Base-by-base conservation (phyloP, 2,329 filamentous ascomycete genomes). In the Aureobasidium leucospermi region DNA sequence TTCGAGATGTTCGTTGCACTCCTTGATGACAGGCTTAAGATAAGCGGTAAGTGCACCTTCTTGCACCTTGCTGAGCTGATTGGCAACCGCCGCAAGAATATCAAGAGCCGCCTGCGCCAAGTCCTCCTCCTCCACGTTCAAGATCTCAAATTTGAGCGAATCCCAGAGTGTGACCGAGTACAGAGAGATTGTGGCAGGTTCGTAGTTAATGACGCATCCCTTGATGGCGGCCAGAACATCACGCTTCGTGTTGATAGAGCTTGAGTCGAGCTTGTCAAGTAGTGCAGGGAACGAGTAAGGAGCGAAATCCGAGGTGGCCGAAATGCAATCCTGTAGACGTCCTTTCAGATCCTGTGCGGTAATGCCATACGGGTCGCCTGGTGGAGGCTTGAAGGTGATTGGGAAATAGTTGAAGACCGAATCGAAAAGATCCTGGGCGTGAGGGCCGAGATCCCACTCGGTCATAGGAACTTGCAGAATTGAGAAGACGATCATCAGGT, bases 381-480 rank as follows among this genome's bases (percentile, higher is more conserved):
- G 85, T 1, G 85, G 85, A 10, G 85, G 85, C 66, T 83, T 80
- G 71, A 88, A 88, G 0, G 85, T 87, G 64, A 88, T 87, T 0
- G 85, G 85, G 67, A 88, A 88, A 69, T 88, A 88, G 66, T 86
- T 87, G 71, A 87, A 88, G 16, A 86, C 84, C 3, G 84, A 79
- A 64, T 88, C 85, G 67, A 88, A 88, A 46, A 87, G 75, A 32
- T 79, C 76, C 67, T 86, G 82, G 19, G 80, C 80, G 69, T 85
- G 78, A 41, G 77, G 76, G 3, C 78, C 77, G 61, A 87, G 81
- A 64, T 83, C 80, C 84, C 85, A 88, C 69, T 88, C 85, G 6
- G 85, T 77, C 79, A 87, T 85, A 1, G 86, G 77, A 13, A 86
- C 85, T 66, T 80, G 83, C 31, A 87, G 69, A 61, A 87, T 81